Percentiles rank a stretch among this genome's conserved stretches.
Evolutionary conservation across 225 moss, liverwort and hornwort genomes (phyloP).

Genomic region (Thuidium tamariscinum): DNA sequence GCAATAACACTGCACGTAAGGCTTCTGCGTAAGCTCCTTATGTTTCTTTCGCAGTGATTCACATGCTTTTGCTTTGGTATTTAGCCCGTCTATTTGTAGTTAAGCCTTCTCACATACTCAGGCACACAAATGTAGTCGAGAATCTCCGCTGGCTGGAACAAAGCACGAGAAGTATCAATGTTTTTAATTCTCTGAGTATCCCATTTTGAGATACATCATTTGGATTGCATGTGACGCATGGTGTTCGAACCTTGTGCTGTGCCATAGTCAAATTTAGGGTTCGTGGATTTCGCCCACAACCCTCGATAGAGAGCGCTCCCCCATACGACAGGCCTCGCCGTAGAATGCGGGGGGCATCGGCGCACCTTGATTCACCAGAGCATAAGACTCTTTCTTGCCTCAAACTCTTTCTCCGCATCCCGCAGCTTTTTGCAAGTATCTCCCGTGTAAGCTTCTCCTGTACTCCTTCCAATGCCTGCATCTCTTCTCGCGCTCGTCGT

Average conservation of each 20-base stretch:
- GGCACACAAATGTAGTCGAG: background rate
- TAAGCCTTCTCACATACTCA: background rate
- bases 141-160: background rate
- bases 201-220: background rate
- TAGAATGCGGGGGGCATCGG: background rate
- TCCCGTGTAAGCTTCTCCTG: conserved; percentile 17
- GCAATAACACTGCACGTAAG: conserved; percentile 63
- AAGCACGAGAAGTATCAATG: background rate
- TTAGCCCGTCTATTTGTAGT: background rate
- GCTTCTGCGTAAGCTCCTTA: background rate
- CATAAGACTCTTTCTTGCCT: conserved; percentile 5
- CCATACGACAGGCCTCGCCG: conserved; percentile 31
- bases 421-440: conserved; percentile 21
- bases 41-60: background rate
- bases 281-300: conserved; percentile 10
- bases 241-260: background rate
- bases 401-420: conserved; percentile 11
- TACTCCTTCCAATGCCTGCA: conserved; percentile 7
- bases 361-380: background rate
- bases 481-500: background rate
- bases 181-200: background rate
- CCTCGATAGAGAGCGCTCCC: conserved; percentile 23
- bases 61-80: background rate
- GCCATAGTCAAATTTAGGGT: background rate
- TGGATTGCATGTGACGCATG: background rate